These are phyloP conservation scores for Hortaea sp. DNA, from an alignment of 2,329 filamentous ascomycete species.

Conservation along the genomic window DNA sequence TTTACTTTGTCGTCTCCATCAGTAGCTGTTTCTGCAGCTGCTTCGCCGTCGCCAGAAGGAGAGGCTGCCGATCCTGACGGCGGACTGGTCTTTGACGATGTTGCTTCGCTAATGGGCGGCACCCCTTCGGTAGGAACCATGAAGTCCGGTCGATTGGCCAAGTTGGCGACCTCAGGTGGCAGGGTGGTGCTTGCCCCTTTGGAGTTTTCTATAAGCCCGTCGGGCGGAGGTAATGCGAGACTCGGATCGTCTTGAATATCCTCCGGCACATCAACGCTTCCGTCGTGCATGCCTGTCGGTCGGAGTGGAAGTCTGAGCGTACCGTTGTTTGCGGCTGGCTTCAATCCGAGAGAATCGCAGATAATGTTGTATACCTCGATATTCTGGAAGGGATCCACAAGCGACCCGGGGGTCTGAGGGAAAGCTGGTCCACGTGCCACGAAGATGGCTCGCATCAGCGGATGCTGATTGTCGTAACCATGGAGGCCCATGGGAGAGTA, in stretches of 20 bases:
- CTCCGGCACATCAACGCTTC: constrained; percentile 1
- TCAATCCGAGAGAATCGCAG: constrained; percentile 73
- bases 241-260: constrained; percentile 5
- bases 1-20: constrained; percentile 10
- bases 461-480: constrained; percentile 90
- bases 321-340: constrained; percentile 73
- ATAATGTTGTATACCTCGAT: constrained; percentile 91
- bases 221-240: constrained; percentile 1
- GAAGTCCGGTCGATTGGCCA: constrained; percentile 4
- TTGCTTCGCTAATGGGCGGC: background rate
- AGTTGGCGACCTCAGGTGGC: constrained; percentile 5
- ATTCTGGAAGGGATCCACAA: constrained; percentile 75
- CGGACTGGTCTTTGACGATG: background rate
- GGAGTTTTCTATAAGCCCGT: background rate
- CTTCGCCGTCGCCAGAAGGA: background rate
- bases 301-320: constrained; percentile 65
- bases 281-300: constrained; percentile 49
- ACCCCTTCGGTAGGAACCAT: constrained; percentile 4
- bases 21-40: constrained; percentile 8
- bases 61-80: background rate
- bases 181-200: background rate
- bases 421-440: constrained; percentile 87
- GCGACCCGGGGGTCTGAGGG: constrained; percentile 71
- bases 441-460: constrained; percentile 93
- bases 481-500: constrained; percentile 82